Percentiles rank a stretch among this genome's conserved stretches.
These are phyloP conservation scores for Quercus parvula DNA, from an alignment of 306 rosid species.

Conservation along the genomic window DNA sequence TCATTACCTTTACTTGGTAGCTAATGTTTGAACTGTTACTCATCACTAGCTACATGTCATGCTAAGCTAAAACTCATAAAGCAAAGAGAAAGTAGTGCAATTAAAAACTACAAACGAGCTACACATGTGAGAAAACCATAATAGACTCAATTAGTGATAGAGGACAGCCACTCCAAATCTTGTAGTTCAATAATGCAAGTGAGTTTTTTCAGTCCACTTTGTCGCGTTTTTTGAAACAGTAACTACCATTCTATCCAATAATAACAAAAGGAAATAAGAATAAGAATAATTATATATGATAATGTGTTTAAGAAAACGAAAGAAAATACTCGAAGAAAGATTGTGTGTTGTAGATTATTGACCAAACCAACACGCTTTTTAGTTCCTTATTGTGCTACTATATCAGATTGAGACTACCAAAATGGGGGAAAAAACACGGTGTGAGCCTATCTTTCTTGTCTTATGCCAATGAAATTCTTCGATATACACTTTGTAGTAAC, in stretches of 20 bases:
- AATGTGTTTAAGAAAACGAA: too few relatives aligned
- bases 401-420: too few relatives aligned
- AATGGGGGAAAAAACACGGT: too few relatives aligned
- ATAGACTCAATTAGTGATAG: background rate
- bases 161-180: background rate
- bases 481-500: background rate
- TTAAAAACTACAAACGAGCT: background rate
- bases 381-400: too few relatives aligned
- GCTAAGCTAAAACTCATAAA: background rate
- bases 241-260: background rate
- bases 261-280: background rate
- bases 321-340: too few relatives aligned
- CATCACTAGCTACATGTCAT: background rate
- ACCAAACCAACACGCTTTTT: background rate
- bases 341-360: background rate
- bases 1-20: background rate
- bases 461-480: background rate
- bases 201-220: background rate
- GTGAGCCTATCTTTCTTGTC: background rate
- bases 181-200: background rate
- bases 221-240: too few relatives aligned
- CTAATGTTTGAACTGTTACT: background rate
- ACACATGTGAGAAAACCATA: background rate
- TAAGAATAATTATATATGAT: too few relatives aligned
- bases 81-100: background rate